Evolutionary conservation across 2,329 filamentous ascomycete genomes (phyloP).

Genomic region (Cadophora sp.): DNA sequence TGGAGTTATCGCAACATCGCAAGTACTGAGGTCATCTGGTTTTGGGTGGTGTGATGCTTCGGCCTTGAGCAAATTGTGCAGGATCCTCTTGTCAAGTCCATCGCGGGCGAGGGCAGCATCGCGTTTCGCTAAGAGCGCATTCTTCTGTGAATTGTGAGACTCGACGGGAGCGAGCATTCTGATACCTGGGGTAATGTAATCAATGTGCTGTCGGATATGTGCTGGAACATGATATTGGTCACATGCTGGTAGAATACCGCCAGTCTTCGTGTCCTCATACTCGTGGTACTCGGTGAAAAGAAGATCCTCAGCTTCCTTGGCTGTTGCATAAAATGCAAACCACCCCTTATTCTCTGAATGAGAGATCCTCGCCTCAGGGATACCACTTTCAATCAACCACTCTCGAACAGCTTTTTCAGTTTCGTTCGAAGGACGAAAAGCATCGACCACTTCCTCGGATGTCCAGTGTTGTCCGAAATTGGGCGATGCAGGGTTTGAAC

Average conservation of each 20-base stretch:
- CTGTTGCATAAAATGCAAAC: constrained; percentile 47
- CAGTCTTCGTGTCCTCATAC: constrained; percentile 52
- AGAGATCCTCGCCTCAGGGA: constrained; percentile 42
- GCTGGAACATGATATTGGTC: not conserved
- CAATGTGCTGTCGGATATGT: not conserved
- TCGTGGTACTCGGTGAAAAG: constrained; percentile 45
- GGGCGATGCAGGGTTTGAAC: constrained; percentile 37
- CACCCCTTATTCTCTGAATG: constrained; percentile 48
- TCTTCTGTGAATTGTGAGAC: not conserved
- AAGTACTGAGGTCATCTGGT: constrained; percentile 49
- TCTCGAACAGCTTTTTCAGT: constrained; percentile 43
- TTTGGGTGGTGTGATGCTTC: not conserved
- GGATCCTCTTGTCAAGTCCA: constrained; percentile 23
- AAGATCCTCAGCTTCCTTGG: constrained; percentile 44
- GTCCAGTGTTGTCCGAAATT: constrained; percentile 46
- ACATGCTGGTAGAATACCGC: not conserved
- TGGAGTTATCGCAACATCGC: not conserved
- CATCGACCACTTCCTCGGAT: constrained; percentile 42
- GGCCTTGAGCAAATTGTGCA: constrained; percentile 9
- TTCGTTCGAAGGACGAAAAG: constrained; percentile 44
- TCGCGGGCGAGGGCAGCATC: constrained; percentile 13
- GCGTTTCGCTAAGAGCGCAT: constrained; percentile 12
- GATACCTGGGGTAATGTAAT: not conserved
- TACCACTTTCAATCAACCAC: constrained; percentile 46
- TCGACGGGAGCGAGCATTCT: not conserved